Evolutionary conservation across 495 filamentous ascomycete species (phyloP).

Genomic region (Parmelia sp.): DNA sequence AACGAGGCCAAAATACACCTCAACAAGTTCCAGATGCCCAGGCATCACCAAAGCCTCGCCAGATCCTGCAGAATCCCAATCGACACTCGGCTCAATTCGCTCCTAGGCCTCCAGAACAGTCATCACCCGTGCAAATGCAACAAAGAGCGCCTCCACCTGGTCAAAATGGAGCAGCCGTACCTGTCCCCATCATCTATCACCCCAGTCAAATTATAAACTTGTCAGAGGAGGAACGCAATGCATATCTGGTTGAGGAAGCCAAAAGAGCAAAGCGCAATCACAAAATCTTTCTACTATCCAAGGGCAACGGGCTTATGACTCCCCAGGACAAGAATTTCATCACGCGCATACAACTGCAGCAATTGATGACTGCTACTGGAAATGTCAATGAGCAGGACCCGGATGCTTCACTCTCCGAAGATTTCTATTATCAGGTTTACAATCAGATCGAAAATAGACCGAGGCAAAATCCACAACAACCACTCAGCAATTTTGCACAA

Average conservation of each 20-base stretch:
- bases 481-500: slow-evolving; percentile 91
- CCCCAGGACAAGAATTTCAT: slow-evolving; percentile 99
- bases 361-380: slow-evolving; percentile 85
- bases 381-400: slow-evolving; percentile 72
- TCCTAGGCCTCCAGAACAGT: slow-evolving; percentile 28
- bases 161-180: slow-evolving; percentile 21
- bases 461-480: slow-evolving; percentile 81
- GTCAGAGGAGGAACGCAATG: slow-evolving; percentile 69
- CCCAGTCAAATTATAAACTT: slow-evolving; percentile 69
- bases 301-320: slow-evolving; percentile 96
- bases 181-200: slow-evolving; percentile 54
- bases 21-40: slow-evolving; percentile 25
- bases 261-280: slow-evolving; percentile 96
- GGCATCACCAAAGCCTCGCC: slow-evolving; percentile 33
- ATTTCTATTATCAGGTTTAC: slow-evolving; percentile 98
- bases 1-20: slow-evolving; percentile 37
- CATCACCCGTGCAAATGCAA: slow-evolving; percentile 17
- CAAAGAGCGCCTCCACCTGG: slow-evolving; percentile 28
- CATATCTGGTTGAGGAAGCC: slow-evolving; percentile 81
- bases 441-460: slow-evolving; percentile 85
- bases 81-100: slow-evolving; percentile 35
- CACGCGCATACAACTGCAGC: slow-evolving; percentile 93
- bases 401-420: slow-evolving; percentile 74
- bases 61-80: slow-evolving; percentile 45
- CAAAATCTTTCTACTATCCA: slow-evolving; percentile 91